Evolutionary conservation across 1,139 yeast genomes (phyloP).

Genomic region (Sugiyamaella castrensis): DNA sequence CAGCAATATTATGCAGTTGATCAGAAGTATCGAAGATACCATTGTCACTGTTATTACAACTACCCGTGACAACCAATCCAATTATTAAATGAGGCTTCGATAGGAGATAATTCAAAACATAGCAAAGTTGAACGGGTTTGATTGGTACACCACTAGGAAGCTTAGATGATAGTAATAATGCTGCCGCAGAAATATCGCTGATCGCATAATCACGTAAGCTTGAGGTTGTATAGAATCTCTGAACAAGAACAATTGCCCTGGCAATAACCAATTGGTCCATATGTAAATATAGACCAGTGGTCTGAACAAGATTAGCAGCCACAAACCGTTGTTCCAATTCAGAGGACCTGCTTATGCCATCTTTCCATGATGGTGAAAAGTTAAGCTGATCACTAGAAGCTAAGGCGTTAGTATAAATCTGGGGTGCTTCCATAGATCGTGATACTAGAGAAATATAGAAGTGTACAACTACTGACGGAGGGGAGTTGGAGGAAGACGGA

Average conservation of each 20-base stretch:
- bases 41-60: background rate
- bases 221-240: slow-evolving; percentile 18
- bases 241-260: slow-evolving; percentile 22
- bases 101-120: background rate
- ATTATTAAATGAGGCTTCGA: background rate
- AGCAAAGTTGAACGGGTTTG: slow-evolving; percentile 9
- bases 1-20: slow-evolving; percentile 1
- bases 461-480: too few species aligned
- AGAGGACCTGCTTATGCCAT: slow-evolving; percentile 1
- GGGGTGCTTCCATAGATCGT: background rate
- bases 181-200: slow-evolving; percentile 13
- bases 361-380: slow-evolving; percentile 5
- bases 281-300: slow-evolving; percentile 18
- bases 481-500: too few species aligned
- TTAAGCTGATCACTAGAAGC: slow-evolving; percentile 12
- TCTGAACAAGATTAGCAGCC: slow-evolving; percentile 17
- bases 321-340: slow-evolving; percentile 11
- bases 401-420: slow-evolving; percentile 6
- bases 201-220: slow-evolving; percentile 8
- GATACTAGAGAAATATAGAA: too few species aligned
- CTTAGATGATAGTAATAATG: slow-evolving; percentile 17
- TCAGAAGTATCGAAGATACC: background rate
- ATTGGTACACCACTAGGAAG: slow-evolving; percentile 7
- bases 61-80: background rate
- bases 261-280: slow-evolving; percentile 20